Percentiles rank a stretch among this genome's conserved stretches.
These are phyloP conservation scores for Aspergillus baeticus DNA, from an alignment of 495 filamentous ascomycete species.

Conservation along the genomic window DNA sequence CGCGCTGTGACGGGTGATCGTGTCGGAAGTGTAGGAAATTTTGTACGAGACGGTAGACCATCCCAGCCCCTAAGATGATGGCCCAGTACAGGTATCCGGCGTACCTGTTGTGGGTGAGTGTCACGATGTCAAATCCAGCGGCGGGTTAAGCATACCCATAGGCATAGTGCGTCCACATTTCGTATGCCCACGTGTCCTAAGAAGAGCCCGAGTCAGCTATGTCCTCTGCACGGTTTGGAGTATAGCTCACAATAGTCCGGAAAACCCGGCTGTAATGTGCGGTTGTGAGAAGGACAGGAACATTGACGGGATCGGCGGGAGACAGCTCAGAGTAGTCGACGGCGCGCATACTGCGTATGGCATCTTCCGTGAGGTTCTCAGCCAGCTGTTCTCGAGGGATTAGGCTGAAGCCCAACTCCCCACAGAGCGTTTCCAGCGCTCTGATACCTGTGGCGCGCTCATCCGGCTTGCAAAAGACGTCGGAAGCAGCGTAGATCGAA, in stretches of 20 bases:
- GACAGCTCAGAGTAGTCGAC: conserved; percentile 33
- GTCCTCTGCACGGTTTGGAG: too few species aligned
- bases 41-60: conserved; percentile 22
- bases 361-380: conserved; percentile 38
- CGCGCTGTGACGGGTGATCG: neutral
- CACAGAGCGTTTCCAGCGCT: conserved; percentile 26
- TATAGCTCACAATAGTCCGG: conserved; percentile 31
- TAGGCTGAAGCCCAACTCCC: conserved; percentile 26
- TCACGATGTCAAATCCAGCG: neutral
- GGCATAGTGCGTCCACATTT: conserved; percentile 36
- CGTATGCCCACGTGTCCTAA: conserved; percentile 38
- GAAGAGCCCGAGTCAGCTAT: neutral
- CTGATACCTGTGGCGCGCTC: conserved; percentile 29
- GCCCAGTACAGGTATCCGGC: conserved; percentile 38
- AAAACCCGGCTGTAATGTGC: conserved; percentile 32
- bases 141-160: conserved; percentile 26
- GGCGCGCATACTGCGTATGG: conserved; percentile 29
- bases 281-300: conserved; percentile 30
- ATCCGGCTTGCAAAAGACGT: conserved; percentile 29
- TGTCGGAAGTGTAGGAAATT: conserved; percentile 3
- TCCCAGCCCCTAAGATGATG: conserved; percentile 25
- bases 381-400: conserved; percentile 32
- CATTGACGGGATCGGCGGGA: conserved; percentile 14
- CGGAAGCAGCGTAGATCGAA: conserved; percentile 40
- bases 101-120: conserved; percentile 6